Evolutionary conservation across 1,284 basidiomycete species (phyloP).

Genomic region (Stygiomarasmius scandens): DNA sequence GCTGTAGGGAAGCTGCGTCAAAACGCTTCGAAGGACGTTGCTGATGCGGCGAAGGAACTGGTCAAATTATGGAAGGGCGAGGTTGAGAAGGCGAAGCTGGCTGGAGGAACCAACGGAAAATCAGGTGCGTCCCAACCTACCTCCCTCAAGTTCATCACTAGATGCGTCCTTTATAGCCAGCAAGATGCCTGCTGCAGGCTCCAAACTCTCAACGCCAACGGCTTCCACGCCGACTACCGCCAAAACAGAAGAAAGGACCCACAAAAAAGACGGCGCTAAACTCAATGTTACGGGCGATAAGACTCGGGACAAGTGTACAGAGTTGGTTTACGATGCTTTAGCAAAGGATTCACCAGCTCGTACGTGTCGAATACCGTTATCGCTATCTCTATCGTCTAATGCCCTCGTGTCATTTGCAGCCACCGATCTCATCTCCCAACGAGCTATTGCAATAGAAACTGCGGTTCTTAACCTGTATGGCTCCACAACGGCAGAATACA

Average conservation of each 20-base stretch:
- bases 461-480: constrained; percentile 54
- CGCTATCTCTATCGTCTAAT: constrained; percentile 9
- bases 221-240: constrained; percentile 29
- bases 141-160: too few relatives aligned
- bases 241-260: constrained; percentile 53
- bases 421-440: constrained; percentile 58
- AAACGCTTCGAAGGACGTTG: constrained; percentile 71
- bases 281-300: constrained; percentile 64
- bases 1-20: constrained; percentile 90
- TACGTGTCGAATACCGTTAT: constrained; percentile 47
- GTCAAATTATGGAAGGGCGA: constrained; percentile 91
- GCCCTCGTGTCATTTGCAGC: constrained; percentile 42
- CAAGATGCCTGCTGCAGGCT: too few relatives aligned
- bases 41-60: constrained; percentile 88
- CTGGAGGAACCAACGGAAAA: constrained; percentile 31
- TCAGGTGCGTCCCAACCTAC: constrained; percentile 41
- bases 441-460: constrained; percentile 65
- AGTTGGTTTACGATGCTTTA: constrained; percentile 91
- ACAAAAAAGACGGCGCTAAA: constrained; percentile 72
- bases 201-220: constrained; percentile 38
- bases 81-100: constrained; percentile 73
- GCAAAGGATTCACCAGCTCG: constrained; percentile 84
- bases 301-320: constrained; percentile 87
- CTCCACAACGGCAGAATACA: constrained; percentile 57
- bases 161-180: too few relatives aligned